Base-by-base conservation (phyloP, 2,329 filamentous ascomycete species). In the Pseudocercospora macadamiae region DNA sequence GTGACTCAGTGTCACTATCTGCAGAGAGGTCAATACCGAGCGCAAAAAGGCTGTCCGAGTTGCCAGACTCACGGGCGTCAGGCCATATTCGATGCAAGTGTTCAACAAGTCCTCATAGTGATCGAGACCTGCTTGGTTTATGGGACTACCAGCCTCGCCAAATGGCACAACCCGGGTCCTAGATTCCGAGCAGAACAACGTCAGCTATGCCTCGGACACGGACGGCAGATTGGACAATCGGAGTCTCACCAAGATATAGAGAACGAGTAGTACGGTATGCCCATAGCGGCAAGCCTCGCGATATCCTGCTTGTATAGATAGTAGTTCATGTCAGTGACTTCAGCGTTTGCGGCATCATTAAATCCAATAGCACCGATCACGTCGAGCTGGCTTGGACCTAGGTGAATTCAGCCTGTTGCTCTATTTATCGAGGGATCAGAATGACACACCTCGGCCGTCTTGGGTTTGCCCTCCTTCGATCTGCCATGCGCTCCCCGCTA, bases 41-140 rank as follows among this genome's bases (percentile, higher is more conserved):
- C 6, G 28, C 12, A 32, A 7, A 7, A 32, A 32, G 28, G 28
- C 6, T 32, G 12, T 12, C 28, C n/a, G n/a, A n/a, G 12, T 32
- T 6, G 28, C 6, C 12, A 32, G 28, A 6, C 28, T 32, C 12
- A 32, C 28, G 6, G 80, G 79, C 42, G 70, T 69, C 56, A 82
- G 76, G 3, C 77, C 77, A 4, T 76, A 72, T 34, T 77, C 68
- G 0, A 81, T 64, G 18, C 75, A 71, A 28, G 55, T 74, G 26
- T 79, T 70, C 45, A 82, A 80, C 9, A 82, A 60, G 55, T 81
- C 77, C 30, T 81, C 74, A 59, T 82, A 82, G 57, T 82, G 80
- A 2, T 73, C 68, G 14, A 83, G 67, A 0, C 73, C 80, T 30
- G 75, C 66, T 55, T 79, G 69, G 54, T 82, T 83, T 57, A 83